A percentile compares a stretch with the other conserved stretches of the same genome.
Evolutionary conservation across 2,329 filamentous ascomycete genomes (phyloP).

Genomic region (Fonsecaea nubica): DNA sequence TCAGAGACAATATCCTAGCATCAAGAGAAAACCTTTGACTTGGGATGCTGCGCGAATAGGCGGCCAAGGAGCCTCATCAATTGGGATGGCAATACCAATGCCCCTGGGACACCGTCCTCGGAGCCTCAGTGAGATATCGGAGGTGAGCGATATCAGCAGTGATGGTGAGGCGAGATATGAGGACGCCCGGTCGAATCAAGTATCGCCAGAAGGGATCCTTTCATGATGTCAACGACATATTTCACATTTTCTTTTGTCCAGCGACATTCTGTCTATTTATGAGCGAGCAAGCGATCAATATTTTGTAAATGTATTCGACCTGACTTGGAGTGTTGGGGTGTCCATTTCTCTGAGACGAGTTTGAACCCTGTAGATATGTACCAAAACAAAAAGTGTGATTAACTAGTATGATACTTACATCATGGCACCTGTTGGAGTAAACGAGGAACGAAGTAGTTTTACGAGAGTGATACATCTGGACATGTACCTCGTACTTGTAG

Average conservation of each 20-base stretch:
- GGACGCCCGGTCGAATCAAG: constrained; percentile 21
- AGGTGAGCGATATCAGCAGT: constrained; percentile 9
- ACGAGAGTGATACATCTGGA: neutral
- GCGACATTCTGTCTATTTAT: neutral
- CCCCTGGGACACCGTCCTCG: constrained; percentile 16
- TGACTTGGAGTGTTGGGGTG: neutral
- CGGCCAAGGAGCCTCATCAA: constrained; percentile 19
- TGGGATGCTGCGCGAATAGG: constrained; percentile 24
- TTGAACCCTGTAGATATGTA: neutral
- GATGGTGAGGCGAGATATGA: constrained; percentile 21
- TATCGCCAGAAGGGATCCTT: neutral
- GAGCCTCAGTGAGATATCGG: constrained; percentile 14
- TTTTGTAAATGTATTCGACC: neutral
- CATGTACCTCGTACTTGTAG: neutral
- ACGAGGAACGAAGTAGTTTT: neutral
- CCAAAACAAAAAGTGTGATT: neutral
- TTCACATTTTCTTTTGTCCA: neutral
- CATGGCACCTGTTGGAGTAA: neutral
- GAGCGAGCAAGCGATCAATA: constrained; percentile 15
- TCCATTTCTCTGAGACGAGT: neutral
- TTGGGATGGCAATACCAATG: constrained; percentile 33
- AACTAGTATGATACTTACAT: neutral
- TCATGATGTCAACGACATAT: constrained; percentile 14
- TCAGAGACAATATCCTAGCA: constrained; percentile 15
- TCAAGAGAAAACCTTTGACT: constrained; percentile 29